Evolutionary conservation across 2,329 filamentous ascomycete species (phyloP).

Genomic region (Penicillium sclerotiorum): DNA sequence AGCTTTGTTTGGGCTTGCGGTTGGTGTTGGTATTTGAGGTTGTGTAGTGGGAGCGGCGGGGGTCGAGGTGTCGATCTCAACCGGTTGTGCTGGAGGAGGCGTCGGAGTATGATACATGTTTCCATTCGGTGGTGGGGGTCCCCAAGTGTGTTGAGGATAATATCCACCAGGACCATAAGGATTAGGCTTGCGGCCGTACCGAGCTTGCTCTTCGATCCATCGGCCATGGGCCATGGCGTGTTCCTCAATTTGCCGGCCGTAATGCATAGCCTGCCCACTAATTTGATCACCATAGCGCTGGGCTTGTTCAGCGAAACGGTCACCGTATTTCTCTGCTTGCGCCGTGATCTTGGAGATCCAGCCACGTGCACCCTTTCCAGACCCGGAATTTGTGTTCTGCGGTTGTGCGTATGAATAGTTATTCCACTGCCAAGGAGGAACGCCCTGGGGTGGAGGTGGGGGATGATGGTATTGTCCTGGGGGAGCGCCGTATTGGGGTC

Average conservation of each 20-base stretch:
- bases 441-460: constrained; percentile 23
- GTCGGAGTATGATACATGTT: neutral
- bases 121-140: constrained; percentile 2
- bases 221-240: constrained; percentile 40
- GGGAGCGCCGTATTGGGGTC: constrained; percentile 24
- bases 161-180: constrained; percentile 21
- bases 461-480: constrained; percentile 27
- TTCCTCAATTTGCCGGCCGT: constrained; percentile 42
- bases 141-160: constrained; percentile 17
- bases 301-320: constrained; percentile 40
- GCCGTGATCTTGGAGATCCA: constrained; percentile 40
- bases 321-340: constrained; percentile 44
- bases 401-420: constrained; percentile 26
- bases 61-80: neutral
- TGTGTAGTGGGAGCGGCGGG: neutral
- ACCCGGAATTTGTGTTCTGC: constrained; percentile 22
- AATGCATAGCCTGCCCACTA: constrained; percentile 38
- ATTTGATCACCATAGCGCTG: constrained; percentile 37
- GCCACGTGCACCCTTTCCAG: constrained; percentile 31
- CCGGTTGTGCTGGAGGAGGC: neutral
- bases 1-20: neutral
- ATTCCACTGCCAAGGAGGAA: constrained; percentile 32
- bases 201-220: constrained; percentile 43
- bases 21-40: neutral
- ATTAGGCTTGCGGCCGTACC: constrained; percentile 29